These are phyloP conservation scores for Alternaria gansuensis DNA, from an alignment of 2,329 filamentous ascomycete species.

Conservation along the genomic window DNA sequence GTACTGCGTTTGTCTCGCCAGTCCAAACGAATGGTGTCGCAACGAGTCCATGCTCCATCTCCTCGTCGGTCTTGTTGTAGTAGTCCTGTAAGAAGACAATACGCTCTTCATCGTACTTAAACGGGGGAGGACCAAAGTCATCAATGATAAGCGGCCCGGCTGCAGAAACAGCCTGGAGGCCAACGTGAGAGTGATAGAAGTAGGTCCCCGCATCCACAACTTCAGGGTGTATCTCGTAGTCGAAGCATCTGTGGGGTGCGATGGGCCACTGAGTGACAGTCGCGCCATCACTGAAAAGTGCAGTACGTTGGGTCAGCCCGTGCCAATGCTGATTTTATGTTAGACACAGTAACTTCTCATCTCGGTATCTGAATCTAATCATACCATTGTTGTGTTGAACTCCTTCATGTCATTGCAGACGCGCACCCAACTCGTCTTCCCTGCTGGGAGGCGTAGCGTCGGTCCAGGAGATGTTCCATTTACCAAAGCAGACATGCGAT, in stretches of 20 bases:
- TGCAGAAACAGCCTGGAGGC: conserved; percentile 68
- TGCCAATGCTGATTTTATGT: conserved; percentile 68
- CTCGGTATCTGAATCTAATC: neutral
- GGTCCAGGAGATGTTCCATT: conserved; percentile 66
- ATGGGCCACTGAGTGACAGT: conserved; percentile 74
- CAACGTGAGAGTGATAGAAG: conserved; percentile 74
- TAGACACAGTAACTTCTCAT: neutral
- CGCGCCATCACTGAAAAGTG: conserved; percentile 71
- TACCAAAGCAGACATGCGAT: conserved; percentile 59
- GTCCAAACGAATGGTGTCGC: conserved; percentile 64
- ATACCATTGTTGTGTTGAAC: conserved; percentile 66
- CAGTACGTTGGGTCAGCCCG: conserved; percentile 66
- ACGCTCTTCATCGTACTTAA: conserved; percentile 69
- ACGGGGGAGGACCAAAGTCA: conserved; percentile 59
- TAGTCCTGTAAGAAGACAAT: conserved; percentile 66
- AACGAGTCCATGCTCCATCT: conserved; percentile 62
- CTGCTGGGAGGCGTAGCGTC: conserved; percentile 57
- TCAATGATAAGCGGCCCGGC: conserved; percentile 68
- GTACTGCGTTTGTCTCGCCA: conserved; percentile 66
- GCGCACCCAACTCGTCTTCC: conserved; percentile 62
- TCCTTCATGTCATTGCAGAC: conserved; percentile 67
- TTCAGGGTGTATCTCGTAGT: conserved; percentile 69
- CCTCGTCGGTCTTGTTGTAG: conserved; percentile 63
- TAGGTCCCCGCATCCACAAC: conserved; percentile 68
- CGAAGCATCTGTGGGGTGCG: conserved; percentile 68